phyloP scores from a whole-genome alignment of 2,329 filamentous ascomycete species.

The Juglanconis oblonga region DNA sequence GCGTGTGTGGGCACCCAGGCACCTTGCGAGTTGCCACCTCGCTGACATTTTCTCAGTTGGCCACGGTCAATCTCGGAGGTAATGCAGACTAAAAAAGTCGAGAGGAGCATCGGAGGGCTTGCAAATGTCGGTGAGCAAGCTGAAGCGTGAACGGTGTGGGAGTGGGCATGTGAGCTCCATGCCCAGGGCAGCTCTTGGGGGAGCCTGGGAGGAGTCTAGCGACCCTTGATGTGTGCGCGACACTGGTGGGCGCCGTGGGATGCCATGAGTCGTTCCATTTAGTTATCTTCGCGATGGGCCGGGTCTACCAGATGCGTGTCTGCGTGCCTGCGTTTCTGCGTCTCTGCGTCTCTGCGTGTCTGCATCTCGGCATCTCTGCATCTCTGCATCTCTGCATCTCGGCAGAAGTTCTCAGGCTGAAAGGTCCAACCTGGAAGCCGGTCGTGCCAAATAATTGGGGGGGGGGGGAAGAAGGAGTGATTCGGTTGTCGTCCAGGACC shows the following conservation, averaged over 20 bases:
- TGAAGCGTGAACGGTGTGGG: background rate
- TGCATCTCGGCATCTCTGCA: too few relatives aligned
- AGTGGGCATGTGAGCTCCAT: background rate
- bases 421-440: too few relatives aligned
- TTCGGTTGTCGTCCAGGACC: slow-evolving; percentile 5
- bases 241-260: background rate
- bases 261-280: background rate
- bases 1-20: background rate
- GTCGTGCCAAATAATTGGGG: too few relatives aligned
- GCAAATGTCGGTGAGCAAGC: slow-evolving; percentile 19
- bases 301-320: too few relatives aligned
- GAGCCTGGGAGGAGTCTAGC: background rate
- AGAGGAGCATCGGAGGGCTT: slow-evolving; percentile 5
- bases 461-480: too few relatives aligned
- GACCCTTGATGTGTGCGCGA: background rate
- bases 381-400: too few relatives aligned
- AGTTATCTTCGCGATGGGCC: background rate
- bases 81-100: background rate
- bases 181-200: background rate
- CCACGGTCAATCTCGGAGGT: background rate
- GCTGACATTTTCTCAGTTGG: background rate
- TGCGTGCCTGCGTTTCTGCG: too few relatives aligned
- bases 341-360: too few relatives aligned
- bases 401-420: too few relatives aligned
- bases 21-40: slow-evolving; percentile 4